Percentiles rank a stretch among this genome's conserved stretches.
Conservation (phyloP, 2,329 filamentous ascomycete genomes). For the Arthrobotrys sinensis region DNA sequence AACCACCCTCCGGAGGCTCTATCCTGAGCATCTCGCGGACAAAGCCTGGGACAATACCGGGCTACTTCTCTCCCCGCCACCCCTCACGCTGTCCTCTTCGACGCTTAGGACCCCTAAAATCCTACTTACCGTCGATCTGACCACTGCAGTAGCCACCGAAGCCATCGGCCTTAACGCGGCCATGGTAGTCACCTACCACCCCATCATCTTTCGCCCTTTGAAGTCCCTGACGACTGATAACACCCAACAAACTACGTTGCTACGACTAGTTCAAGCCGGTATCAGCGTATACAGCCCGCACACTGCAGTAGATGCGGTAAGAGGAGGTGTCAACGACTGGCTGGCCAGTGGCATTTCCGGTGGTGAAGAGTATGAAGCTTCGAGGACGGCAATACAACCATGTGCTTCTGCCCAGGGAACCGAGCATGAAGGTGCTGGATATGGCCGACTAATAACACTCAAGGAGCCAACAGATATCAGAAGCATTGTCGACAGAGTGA, state of each 20-base stretch:
- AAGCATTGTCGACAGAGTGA: conserved; percentile 62
- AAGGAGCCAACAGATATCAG: conserved; percentile 52
- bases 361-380: conserved; percentile 64
- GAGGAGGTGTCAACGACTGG: conserved; percentile 92
- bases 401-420: conserved; percentile 60
- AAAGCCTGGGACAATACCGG: conserved; percentile 97
- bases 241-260: conserved; percentile 86
- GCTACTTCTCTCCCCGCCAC: conserved; percentile 76
- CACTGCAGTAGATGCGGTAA: conserved; percentile 91
- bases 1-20: conserved; percentile 67
- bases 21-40: conserved; percentile 90
- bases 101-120: conserved; percentile 72
- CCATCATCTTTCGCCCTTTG: conserved; percentile 93
- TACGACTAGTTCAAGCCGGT: conserved; percentile 85
- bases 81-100: conserved; percentile 66
- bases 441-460: conserved; percentile 63
- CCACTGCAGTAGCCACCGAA: conserved; percentile 88
- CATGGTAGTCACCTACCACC: conserved; percentile 93
- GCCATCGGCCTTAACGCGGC: conserved; percentile 83
- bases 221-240: conserved; percentile 89
- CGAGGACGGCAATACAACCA: conserved; percentile 57
- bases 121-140: conserved; percentile 91
- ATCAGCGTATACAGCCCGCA: conserved; percentile 97
- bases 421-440: conserved; percentile 63
- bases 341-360: conserved; percentile 86